These are phyloP conservation scores for Umbellularia californica DNA, from an alignment of 164 flowering plant species.

Conservation along the genomic window DNA sequence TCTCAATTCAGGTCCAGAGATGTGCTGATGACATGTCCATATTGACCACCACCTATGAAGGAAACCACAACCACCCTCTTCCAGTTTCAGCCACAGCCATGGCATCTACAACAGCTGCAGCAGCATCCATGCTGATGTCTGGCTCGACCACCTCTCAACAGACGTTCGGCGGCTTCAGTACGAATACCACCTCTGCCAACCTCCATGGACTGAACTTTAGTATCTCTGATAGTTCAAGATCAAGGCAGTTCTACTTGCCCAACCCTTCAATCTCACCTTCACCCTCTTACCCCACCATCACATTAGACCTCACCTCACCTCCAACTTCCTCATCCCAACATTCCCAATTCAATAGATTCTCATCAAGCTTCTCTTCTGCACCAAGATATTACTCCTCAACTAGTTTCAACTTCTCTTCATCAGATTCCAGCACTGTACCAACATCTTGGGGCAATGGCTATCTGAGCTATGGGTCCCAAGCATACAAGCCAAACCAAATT, in stretches of 20 bases:
- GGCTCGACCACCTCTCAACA: constrained; percentile 38
- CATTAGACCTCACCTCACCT: constrained; percentile 82
- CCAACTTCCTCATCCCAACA: constrained; percentile 28
- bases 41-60: constrained; percentile 91
- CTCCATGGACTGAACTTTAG: constrained; percentile 59
- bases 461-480: constrained; percentile 31
- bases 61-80: constrained; percentile 88
- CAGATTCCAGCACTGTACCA: constrained; percentile 28
- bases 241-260: constrained; percentile 51
- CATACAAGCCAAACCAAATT: constrained; percentile 28
- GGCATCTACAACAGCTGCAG: constrained; percentile 97
- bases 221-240: constrained; percentile 43
- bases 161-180: constrained; percentile 8
- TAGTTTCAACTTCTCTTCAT: constrained; percentile 56
- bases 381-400: constrained; percentile 39
- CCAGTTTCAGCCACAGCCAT: constrained; percentile 80
- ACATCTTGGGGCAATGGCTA: constrained; percentile 38
- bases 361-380: constrained; percentile 20
- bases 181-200: constrained; percentile 21
- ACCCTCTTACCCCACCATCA: constrained; percentile 69
- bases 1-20: constrained; percentile 75
- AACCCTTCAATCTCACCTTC: constrained; percentile 50
- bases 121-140: constrained; percentile 75
- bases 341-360: constrained; percentile 37
- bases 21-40: constrained; percentile 83